Base-by-base conservation (phyloP, 352 stramenopile genomes). In the Pythium folliculosum region DNA sequence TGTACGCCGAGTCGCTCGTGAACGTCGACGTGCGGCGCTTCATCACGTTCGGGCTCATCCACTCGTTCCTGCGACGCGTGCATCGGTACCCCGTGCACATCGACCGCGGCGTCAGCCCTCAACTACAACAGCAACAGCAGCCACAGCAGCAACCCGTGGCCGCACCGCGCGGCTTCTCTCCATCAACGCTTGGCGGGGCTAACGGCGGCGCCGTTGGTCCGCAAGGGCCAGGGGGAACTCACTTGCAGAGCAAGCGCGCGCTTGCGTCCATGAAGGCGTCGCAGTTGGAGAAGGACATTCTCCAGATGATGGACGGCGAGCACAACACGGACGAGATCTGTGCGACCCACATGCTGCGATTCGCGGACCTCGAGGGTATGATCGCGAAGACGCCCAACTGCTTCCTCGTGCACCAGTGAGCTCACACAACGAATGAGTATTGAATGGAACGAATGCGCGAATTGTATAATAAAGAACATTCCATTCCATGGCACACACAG, bases 271-370 rank as follows among this genome's bases (percentile, higher is more conserved):
- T 66, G 22, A 90, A 87, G 67, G 71, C 78, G 4, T 77, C 71
- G 38, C 81, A 88, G 54, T 51, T 90, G 23, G 82, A 92, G 63
- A 88, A 89, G 56, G 81, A 92, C 25, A 71, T 92, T n/a, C 72
- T 92, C 21, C 70, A 71, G n/a, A 88, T 91, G 80, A 91, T 95
- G 83, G 78, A 95, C 65, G 87, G 87, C 35, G 75, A 83, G 49
- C 83, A 92, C 67, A 74, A 92, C 63, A 94, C 87, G n/a, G 87
- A 95, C 57, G 84, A 95, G 66, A 95, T 95, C 59, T 95, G 87
- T 67, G 89, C 73, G 50, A 80, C 80, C 43, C 77, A 85, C 38
- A 79, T 92, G 72, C 44, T 94, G 35, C 82, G 82, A 56, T 92
- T 89, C 64, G 77, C 71, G 0, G 87, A 95, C 45, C 65, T 93